Evolutionary conservation across 2,329 filamentous ascomycete species (phyloP), one percentile per base, ranked within the genome.

Genomic region (Hypoxylon sp.): DNA sequence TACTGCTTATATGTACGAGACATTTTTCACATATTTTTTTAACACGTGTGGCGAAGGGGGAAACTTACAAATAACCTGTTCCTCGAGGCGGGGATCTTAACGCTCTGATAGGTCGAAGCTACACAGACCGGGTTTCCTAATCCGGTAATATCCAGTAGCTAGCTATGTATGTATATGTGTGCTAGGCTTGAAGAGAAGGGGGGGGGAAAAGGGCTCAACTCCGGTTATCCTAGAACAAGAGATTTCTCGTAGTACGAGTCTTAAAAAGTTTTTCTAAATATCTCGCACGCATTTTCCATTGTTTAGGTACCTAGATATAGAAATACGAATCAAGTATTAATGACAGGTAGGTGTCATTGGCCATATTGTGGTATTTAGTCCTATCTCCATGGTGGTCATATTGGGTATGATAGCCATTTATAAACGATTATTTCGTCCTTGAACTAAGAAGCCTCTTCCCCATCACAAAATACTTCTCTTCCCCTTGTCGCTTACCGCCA

Each of bases 231-330:
- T 6, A 37, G 35, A 37, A 37, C n/a, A 9, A 17, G 37, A 42
- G n/a, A 17, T 19, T 42, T 19, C 37, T 42, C n/a, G 6, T 42
- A 42, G 3, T 8, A 42, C 37, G 11, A 19, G 29, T 31, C 29
- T 31, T 31, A 9, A 9, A 5, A 9, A 31, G 2, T 31, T 31
- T 31, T 31, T 31, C 29, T 22, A 42, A 14, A 42, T 39, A 42
- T 6, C 5, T 22, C 19, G 39, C 42, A 11, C 19, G 39, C 42
- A 11, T 13, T 13, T 33, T 6, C 47, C 65, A 61, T n/a, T n/a
- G n/a, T n/a, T n/a, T 65, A 46, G 65, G 69, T 72, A 69, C 69
- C 39, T n/a, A 22, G 70, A 65, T 37, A 3, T 65, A 69, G 29
- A 31, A 31, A 31, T 31, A 31, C 6, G 29, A 31, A 31, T 31